phyloP scores from a whole-genome alignment of 805 yeast genomes.

The Wickerhamomyces bovis region DNA sequence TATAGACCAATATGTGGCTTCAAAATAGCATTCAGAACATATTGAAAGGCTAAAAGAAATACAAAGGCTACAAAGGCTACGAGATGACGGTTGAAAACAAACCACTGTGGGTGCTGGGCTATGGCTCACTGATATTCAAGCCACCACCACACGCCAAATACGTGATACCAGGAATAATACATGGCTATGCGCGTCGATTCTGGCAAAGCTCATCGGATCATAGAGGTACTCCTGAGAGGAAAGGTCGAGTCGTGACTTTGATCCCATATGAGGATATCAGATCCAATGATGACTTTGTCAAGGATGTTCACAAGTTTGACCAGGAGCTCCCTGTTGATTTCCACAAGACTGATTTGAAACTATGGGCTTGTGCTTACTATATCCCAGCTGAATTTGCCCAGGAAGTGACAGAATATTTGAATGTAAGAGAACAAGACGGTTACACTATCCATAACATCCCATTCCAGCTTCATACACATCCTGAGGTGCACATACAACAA shows the following conservation, averaged over 20 bases:
- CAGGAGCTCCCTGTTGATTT: constrained; percentile 18
- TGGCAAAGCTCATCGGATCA: constrained; percentile 93
- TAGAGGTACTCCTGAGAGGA: constrained; percentile 79
- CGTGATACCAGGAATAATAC: constrained; percentile 64
- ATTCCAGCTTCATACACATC: constrained; percentile 42
- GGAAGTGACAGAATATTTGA: constrained; percentile 63
- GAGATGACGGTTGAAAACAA: constrained; percentile 3
- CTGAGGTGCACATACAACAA: neutral
- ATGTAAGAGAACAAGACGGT: constrained; percentile 85
- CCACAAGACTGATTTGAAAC: constrained; percentile 39
- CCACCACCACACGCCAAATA: constrained; percentile 73
- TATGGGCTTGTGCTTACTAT: constrained; percentile 82
- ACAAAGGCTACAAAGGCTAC: too few species aligned
- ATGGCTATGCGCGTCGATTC: constrained; percentile 75
- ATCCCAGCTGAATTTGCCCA: constrained; percentile 58
- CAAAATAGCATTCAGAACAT: too few species aligned
- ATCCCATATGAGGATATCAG: constrained; percentile 53
- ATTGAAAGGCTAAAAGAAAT: too few species aligned
- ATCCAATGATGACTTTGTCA: constrained; percentile 31
- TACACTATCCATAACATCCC: constrained; percentile 65
- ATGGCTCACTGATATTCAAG: constrained; percentile 83
- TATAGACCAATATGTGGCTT: too few species aligned
- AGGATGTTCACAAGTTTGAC: constrained; percentile 33
- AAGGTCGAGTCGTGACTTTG: constrained; percentile 86
- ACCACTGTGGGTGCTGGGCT: constrained; percentile 80